Evolutionary conservation across 2,329 filamentous ascomycete genomes (phyloP), one percentile per base, ranked within the genome.

Genomic region (Colletotrichum sp.): DNA sequence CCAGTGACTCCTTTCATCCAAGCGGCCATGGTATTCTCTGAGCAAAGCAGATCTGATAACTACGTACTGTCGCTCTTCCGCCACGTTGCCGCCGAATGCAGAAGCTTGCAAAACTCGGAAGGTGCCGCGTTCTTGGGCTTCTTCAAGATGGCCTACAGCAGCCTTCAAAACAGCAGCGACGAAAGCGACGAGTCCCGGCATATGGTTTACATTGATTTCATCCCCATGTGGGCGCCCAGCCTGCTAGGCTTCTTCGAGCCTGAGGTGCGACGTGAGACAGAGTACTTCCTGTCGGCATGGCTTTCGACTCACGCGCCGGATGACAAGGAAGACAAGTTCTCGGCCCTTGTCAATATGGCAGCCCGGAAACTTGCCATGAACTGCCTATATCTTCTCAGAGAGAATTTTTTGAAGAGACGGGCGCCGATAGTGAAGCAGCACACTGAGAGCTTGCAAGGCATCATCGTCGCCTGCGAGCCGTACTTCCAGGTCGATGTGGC

Each of bases 1-100:
- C 85, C 86, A 36, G 85, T 90, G 77, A 85, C 87, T 18, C 89
- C 92, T 2, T 94, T 89, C 79, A 85, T 95, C 22, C 88, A 89
- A n/a, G 90, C 88, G 18, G 90, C 90, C 5, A 80, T 88, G 36
- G 81, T 87, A 1, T 94, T 93, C 79, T 89, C 92, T 39, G 84
- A 85, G 55, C 77, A 81, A 65, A 88, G 86, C 30, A 80, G 81
- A 26, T 82, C 84, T 4, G 26, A 82, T 84, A 4, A 55, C 81
- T 3, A 80, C 82, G 0, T 88, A 3, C 79, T 83, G 34, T 80
- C 78, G 5, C 84, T 92, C 59, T 83, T 89, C 28, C 78, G 80
- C 3, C 85, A 90, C 77, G 80, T 91, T 30, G 82, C 82, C 39
- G 76, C 81, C 1, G 88, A 91, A 75, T 89, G 87, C 77, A 81